Conservation (phyloP, 257 asterid genomes). For the Mitragyna speciosa region DNA sequence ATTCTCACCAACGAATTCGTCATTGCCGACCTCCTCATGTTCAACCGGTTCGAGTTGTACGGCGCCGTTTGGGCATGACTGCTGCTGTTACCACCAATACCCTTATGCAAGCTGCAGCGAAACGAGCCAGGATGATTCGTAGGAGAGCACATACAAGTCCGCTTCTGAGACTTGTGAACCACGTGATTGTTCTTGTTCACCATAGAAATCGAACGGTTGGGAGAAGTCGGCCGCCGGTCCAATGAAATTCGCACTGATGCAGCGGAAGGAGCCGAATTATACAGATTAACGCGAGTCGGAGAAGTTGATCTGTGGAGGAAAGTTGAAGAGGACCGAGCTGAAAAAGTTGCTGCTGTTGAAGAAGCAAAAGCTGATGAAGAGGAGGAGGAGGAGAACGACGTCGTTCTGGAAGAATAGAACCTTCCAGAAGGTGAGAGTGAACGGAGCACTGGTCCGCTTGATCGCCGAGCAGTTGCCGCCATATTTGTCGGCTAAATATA, state of each 20-base stretch:
- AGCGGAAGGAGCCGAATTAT: conserved; percentile 21
- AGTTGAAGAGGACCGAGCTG: conserved; percentile 24
- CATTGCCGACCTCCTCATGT: conserved; percentile 94
- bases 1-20: conserved; percentile 85
- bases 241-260: conserved; percentile 27
- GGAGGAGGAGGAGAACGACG: conserved; percentile 23
- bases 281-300: conserved; percentile 30
- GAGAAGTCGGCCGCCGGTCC: conserved; percentile 40
- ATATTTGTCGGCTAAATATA: conserved; percentile 11
- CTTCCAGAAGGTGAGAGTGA: conserved; percentile 34
- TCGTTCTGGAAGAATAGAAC: conserved; percentile 13
- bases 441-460: conserved; percentile 51
- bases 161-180: conserved; percentile 28
- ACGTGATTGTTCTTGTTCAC: conserved; percentile 23
- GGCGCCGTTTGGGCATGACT: conserved; percentile 28
- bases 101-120: conserved; percentile 61
- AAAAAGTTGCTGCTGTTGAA: conserved; percentile 38
- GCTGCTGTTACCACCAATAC: neutral
- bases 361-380: conserved; percentile 35
- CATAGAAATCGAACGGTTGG: conserved; percentile 34
- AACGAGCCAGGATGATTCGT: conserved; percentile 74
- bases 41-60: conserved; percentile 49
- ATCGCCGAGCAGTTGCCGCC: conserved; percentile 42
- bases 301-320: conserved; percentile 34
- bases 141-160: conserved; percentile 65